phyloP scores from a whole-genome alignment of 2,329 filamentous ascomycete species.

The Pyrenophora graminea region DNA sequence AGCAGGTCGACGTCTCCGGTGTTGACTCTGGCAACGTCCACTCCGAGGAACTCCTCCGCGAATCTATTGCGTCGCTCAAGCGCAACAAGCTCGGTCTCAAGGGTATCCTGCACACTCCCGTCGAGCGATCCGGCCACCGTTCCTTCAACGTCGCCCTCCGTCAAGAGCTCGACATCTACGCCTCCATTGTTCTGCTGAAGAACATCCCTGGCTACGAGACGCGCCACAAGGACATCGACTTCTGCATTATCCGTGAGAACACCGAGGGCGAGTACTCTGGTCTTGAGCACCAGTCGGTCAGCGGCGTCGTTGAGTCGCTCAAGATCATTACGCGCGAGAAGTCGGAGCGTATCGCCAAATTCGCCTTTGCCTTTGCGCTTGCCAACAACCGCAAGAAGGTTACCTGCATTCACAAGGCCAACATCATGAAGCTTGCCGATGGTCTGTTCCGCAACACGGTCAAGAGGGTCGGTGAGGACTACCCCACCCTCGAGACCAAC shows the following conservation, averaged over 20 bases:
- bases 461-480: slow-evolving; percentile 90
- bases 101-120: slow-evolving; percentile 97
- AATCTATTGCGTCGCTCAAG: slow-evolving; percentile 92
- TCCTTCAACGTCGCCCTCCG: slow-evolving; percentile 99
- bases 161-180: slow-evolving; percentile 99
- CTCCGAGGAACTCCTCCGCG: slow-evolving; percentile 92
- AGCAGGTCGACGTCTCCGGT: slow-evolving; percentile 94
- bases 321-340: slow-evolving; percentile 99
- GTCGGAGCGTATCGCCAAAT: slow-evolving; percentile 98
- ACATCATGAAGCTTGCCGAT: slow-evolving; percentile 99
- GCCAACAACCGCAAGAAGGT: slow-evolving; percentile 99
- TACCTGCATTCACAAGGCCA: slow-evolving; percentile 99
- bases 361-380: slow-evolving; percentile 95
- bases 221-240: slow-evolving; percentile 93
- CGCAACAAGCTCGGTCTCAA: slow-evolving; percentile 99
- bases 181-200: slow-evolving; percentile 96
- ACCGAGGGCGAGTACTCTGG: slow-evolving; percentile 99
- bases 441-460: slow-evolving; percentile 98
- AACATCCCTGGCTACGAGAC: slow-evolving; percentile 99
- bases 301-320: slow-evolving; percentile 95
- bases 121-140: slow-evolving; percentile 95
- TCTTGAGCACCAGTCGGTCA: slow-evolving; percentile 96
- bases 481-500: slow-evolving; percentile 92
- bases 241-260: slow-evolving; percentile 99
- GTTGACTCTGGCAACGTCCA: slow-evolving; percentile 83